phyloP scores from a whole-genome alignment of 805 yeast genomes.

The Candida sphagnicola region DNA sequence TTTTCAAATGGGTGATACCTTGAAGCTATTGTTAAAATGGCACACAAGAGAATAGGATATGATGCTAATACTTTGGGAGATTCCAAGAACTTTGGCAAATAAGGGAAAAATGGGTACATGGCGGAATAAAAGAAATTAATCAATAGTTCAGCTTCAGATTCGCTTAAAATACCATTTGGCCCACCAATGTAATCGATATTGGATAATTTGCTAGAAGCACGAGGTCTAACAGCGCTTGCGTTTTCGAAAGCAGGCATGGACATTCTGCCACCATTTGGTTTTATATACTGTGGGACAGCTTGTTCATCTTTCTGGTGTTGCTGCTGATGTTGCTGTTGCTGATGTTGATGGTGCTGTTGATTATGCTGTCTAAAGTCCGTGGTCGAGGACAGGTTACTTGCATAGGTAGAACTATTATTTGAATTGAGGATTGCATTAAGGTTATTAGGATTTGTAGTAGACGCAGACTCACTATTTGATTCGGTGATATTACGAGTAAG shows the following conservation, averaged over 20 bases:
- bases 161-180: slow-evolving; percentile 53
- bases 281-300: slow-evolving; percentile 17
- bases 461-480: neutral
- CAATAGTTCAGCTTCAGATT: slow-evolving; percentile 53
- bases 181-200: slow-evolving; percentile 65
- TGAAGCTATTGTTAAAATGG: slow-evolving; percentile 75
- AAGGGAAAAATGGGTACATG: slow-evolving; percentile 89
- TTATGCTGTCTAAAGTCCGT: neutral
- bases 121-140: slow-evolving; percentile 64
- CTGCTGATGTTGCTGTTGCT: neutral
- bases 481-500: neutral
- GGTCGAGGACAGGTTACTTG: neutral
- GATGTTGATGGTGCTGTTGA: neutral
- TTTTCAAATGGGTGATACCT: slow-evolving; percentile 64
- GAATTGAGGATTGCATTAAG: slow-evolving; percentile 5
- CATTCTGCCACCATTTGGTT: slow-evolving; percentile 20
- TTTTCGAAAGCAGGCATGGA: slow-evolving; percentile 43
- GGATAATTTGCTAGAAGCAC: slow-evolving; percentile 44
- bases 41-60: slow-evolving; percentile 77
- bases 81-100: slow-evolving; percentile 71
- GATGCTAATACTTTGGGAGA: slow-evolving; percentile 62
- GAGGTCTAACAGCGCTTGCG: slow-evolving; percentile 41
- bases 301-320: neutral
- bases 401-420: neutral
- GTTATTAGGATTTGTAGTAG: slow-evolving; percentile 1